A percentile compares a stretch with the other conserved stretches of the same genome.
These are phyloP conservation scores for Alternaria sp. DNA, from an alignment of 2,329 filamentous ascomycete species.

Conservation along the genomic window DNA sequence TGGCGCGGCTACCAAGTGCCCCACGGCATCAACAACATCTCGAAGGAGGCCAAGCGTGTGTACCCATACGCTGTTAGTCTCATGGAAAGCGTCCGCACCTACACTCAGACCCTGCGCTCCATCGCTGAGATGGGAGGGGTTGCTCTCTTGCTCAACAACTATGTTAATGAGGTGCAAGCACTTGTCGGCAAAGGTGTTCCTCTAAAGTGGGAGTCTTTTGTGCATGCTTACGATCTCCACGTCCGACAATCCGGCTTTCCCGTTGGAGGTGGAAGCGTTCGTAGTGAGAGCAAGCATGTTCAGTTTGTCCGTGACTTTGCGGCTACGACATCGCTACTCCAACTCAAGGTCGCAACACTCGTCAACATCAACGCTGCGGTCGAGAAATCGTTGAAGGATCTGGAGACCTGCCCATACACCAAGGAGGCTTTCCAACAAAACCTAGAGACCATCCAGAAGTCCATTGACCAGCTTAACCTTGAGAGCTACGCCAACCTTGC, in stretches of 20 bases:
- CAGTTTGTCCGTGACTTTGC: conserved; percentile 96
- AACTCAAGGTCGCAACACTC: conserved; percentile 84
- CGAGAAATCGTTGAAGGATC: conserved; percentile 82
- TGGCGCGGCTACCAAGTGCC: conserved; percentile 97
- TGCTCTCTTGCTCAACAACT: conserved; percentile 85
- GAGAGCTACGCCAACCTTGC: conserved; percentile 95
- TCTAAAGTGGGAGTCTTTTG: conserved; percentile 95
- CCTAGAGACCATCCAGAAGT: conserved; percentile 85
- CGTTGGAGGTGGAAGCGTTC: conserved; percentile 65
- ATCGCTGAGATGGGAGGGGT: conserved; percentile 89
- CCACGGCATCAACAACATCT: conserved; percentile 92
- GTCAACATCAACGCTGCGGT: conserved; percentile 79
- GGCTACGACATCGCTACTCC: conserved; percentile 82
- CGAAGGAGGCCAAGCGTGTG: conserved; percentile 97
- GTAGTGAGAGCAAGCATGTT: conserved; percentile 87
- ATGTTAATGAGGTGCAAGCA: conserved; percentile 86
- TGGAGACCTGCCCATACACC: conserved; percentile 86
- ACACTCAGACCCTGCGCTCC: conserved; percentile 84
- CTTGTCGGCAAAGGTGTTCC: conserved; percentile 88
- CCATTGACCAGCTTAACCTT: conserved; percentile 94
- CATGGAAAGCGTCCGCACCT: conserved; percentile 97
- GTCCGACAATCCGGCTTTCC: conserved; percentile 70
- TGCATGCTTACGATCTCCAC: conserved; percentile 94
- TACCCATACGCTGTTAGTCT: conserved; percentile 97
- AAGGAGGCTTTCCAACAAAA: conserved; percentile 79